Evolutionary conservation across 2,329 filamentous ascomycete species (phyloP).

Genomic region (Keithomyces neogunnii): DNA sequence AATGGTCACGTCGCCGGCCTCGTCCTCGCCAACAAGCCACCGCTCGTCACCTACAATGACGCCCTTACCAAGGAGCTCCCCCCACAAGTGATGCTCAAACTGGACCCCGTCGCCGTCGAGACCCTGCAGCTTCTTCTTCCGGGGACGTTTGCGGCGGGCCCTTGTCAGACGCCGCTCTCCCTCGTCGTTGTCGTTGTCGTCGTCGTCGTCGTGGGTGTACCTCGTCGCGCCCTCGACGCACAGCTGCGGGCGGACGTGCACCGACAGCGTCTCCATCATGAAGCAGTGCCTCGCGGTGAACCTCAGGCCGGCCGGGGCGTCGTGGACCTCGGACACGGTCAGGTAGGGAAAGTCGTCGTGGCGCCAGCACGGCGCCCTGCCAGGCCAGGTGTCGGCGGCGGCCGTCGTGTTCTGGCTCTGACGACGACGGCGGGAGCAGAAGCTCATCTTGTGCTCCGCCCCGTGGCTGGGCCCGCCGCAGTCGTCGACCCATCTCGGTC

Average conservation of each 20-base stretch:
- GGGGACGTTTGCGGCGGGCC: constrained; percentile 1
- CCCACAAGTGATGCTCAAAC: constrained; percentile 35
- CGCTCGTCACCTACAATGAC: constrained; percentile 51
- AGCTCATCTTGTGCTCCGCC: constrained; percentile 24
- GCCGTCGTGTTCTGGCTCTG: not conserved
- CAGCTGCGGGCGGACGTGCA: constrained; percentile 31
- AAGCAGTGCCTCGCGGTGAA: constrained; percentile 39
- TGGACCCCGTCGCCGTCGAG: constrained; percentile 10
- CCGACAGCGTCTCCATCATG: constrained; percentile 36
- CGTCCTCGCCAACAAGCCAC: constrained; percentile 53
- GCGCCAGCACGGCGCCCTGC: constrained; percentile 38
- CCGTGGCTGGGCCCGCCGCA: constrained; percentile 36
- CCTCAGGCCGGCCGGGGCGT: constrained; percentile 34
- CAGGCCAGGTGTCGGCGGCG: constrained; percentile 9
- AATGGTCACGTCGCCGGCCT: constrained; percentile 40
- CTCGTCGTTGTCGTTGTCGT: too few species aligned
- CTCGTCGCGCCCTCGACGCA: constrained; percentile 13
- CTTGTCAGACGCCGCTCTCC: too few species aligned
- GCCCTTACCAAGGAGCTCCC: constrained; percentile 41
- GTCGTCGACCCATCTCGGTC: constrained; percentile 40
- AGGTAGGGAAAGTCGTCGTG: constrained; percentile 45
- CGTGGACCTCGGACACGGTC: constrained; percentile 36
- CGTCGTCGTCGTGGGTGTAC: too few species aligned
- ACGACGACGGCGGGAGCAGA: constrained; percentile 27
- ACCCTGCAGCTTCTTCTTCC: constrained; percentile 1